Evolutionary conservation across 1,284 basidiomycete species (phyloP), one percentile per base, ranked within the genome.

Genomic region (Exobasidium cylindrosporum): DNA sequence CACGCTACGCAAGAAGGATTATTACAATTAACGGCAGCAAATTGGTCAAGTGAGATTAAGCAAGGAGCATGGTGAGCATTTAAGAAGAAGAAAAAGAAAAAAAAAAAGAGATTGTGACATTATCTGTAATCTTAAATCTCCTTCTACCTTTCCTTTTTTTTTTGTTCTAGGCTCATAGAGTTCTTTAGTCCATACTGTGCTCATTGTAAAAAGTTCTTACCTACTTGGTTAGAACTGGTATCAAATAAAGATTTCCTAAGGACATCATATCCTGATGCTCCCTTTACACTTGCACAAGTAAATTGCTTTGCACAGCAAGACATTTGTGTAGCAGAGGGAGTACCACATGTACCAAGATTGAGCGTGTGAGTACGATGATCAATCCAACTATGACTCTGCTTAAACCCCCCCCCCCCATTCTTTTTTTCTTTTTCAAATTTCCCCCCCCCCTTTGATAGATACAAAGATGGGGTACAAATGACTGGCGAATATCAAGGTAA

Each of bases 141-240:
- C n/a, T n/a, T n/a, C n/a, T n/a, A n/a, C n/a, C n/a, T n/a, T n/a
- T n/a, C n/a, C n/a, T n/a, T n/a, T n/a, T n/a, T n/a, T n/a, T n/a
- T 40, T 17, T 17, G 17, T 10, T 40, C 17, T 17, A 40, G 35
- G 35, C 62, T 78, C 29, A 69, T 78, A 57, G 76, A 78, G 64
- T 78, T 74, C 63, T 77, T 65, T 62, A 67, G 67, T 85, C 91
- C 91, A 0, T 89, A 86, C 68, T 93, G 91, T 76, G 76, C 79
- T n/a, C 90, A 92, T 75, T 93, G 91, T 80, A 84, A 83, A 45
- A 70, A 81, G 0, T 92, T 93, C 69, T 86, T 87, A 7, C 91
- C 93, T 0, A 92, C 88, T 32, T 98, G 94, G 92, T 83, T 86
- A 40, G 82, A 87, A 54, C 83, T 97, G 2, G 82, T 81, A 1